A percentile compares a stretch with the other conserved stretches of the same genome.
These are phyloP conservation scores for Phtheirospermum japonicum DNA, from an alignment of 257 asterid genomes.

Conservation along the genomic window DNA sequence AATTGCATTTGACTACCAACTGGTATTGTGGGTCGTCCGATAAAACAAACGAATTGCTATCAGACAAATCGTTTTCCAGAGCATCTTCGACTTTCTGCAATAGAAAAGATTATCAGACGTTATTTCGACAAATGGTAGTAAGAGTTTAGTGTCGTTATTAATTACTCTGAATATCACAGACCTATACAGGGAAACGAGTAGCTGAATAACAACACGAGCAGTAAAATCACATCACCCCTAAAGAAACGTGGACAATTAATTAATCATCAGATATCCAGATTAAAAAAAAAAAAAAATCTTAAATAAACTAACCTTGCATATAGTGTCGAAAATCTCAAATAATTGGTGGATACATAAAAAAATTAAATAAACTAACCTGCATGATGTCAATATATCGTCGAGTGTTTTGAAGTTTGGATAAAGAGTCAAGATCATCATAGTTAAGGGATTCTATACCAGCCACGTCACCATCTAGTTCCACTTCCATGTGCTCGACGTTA, in stretches of 20 bases:
- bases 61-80: constrained; percentile 55
- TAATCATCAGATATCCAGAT: too few relatives aligned
- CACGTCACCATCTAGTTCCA: constrained; percentile 82
- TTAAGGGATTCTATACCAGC: constrained; percentile 90
- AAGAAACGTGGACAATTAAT: too few relatives aligned
- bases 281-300: not conserved
- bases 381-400: constrained; percentile 71
- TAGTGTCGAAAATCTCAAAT: too few relatives aligned
- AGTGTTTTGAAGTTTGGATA: constrained; percentile 80
- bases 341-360: too few relatives aligned
- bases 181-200: too few relatives aligned
- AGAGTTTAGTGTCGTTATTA: too few relatives aligned
- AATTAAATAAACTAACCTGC: constrained; percentile 77
- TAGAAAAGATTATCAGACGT: too few relatives aligned
- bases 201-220: too few relatives aligned
- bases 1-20: constrained; percentile 86
- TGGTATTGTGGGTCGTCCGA: constrained; percentile 98
- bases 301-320: not conserved
- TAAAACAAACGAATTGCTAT: constrained; percentile 54
- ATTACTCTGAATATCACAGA: too few relatives aligned
- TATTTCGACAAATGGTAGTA: too few relatives aligned
- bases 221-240: too few relatives aligned
- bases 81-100: constrained; percentile 82
- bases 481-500: constrained; percentile 69
- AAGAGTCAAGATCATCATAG: constrained; percentile 86